These are phyloP conservation scores for Elongisporangium anandrum DNA, from an alignment of 352 stramenopile species.

Conservation along the genomic window DNA sequence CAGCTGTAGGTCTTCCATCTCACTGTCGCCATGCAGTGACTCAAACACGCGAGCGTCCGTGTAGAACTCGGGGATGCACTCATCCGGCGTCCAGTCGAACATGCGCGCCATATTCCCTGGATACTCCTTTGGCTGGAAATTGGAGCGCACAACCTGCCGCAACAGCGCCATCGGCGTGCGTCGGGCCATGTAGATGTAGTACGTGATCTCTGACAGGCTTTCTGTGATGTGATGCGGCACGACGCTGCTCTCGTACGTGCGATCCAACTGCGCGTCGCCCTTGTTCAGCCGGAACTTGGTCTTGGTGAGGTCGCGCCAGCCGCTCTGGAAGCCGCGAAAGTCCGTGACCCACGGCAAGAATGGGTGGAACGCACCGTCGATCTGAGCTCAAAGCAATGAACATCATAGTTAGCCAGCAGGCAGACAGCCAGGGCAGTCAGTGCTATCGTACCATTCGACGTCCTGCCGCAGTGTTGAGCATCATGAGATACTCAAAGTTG, in stretches of 20 bases:
- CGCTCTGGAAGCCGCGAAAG: constrained; percentile 53
- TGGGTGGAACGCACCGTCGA: constrained; percentile 83
- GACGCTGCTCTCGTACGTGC: constrained; percentile 82
- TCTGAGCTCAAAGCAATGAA: constrained; percentile 15
- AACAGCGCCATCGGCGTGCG: constrained; percentile 86
- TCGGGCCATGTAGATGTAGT: constrained; percentile 94
- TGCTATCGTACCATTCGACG: constrained; percentile 52
- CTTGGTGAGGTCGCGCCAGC: constrained; percentile 88
- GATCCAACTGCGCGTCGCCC: constrained; percentile 90
- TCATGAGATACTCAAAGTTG: constrained; percentile 94
- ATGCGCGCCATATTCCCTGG: constrained; percentile 86
- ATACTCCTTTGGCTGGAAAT: constrained; percentile 95
- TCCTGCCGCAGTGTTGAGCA: constrained; percentile 88
- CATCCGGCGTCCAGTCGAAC: constrained; percentile 94
- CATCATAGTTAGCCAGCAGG: background rate
- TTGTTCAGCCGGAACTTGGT: constrained; percentile 96
- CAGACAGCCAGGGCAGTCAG: background rate
- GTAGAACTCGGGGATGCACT: constrained; percentile 96
- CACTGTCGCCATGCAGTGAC: constrained; percentile 61
- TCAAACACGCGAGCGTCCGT: constrained; percentile 81
- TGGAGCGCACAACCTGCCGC: constrained; percentile 79
- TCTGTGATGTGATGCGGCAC: constrained; percentile 94
- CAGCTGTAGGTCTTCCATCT: constrained; percentile 68
- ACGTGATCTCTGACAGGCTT: constrained; percentile 93
- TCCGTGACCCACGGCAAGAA: constrained; percentile 96